Base-by-base conservation (phyloP, 768 basidiomycete species). In the Pleurotus eryngii region DNA sequence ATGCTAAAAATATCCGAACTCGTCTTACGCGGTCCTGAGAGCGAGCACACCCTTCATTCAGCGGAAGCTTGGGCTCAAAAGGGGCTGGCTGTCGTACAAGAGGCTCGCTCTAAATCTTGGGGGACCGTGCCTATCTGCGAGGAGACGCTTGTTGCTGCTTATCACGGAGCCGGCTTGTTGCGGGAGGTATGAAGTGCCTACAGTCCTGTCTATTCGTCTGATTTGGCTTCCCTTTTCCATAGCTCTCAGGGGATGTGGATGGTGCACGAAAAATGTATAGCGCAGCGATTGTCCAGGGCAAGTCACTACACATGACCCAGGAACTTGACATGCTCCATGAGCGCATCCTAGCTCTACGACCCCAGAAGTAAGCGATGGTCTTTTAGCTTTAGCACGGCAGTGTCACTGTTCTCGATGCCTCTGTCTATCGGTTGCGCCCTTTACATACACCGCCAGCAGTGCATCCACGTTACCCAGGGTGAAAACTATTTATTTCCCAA, bases 31-130 rank as follows among this genome's bases (percentile, higher is more conserved):
- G 59, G 61, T 15, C 56, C 67, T 20, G 54, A 66, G 35, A 64
- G 63, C 5, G 61, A 67, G 17, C 74, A 79, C 46, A 61, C 62
- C 3, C 62, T 78, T 18, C 64, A 67, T 14, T 75, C 78, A 61
- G 86, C 87, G 1, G 85, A 87, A 62, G 70, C 77, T 0, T 89
- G 86, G 85, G 82, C 84, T 3, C 74, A 72, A 30, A 81, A 83
- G 61, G 82, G 81, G 0, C 60, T 76, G 35, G 68, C 64, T 1
- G 57, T 72, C 27, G 67, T 76, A 38, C 68, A 72, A 35, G 61
- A 62, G 42, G 56, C 59, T 30, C 51, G 51, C 18, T 35, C 39
- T 11, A 42, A 38, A 15, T 54, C 51, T 9, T 54, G 51, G 51
- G n/a, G 39, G 37, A 40, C 39, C 3, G 39, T 54, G 12, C 51